Base-by-base conservation (phyloP, 345 rosid species). In the Citrus cavaleriei region DNA sequence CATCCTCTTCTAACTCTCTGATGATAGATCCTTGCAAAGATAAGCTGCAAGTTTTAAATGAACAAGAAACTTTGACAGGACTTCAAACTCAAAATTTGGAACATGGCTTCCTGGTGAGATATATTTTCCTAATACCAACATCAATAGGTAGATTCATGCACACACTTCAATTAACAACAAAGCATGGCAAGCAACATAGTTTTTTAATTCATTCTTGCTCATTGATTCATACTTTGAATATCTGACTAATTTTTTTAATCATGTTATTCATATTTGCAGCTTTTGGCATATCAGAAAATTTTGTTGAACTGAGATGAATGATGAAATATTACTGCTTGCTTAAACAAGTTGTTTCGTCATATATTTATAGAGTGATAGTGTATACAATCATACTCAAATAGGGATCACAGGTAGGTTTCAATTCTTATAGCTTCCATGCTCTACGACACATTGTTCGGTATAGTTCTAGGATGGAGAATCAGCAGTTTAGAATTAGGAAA, bases 41-140 rank as follows among this genome's bases (percentile, higher is more conserved):
- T 46, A 78, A 79, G 77, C 63, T 85, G 84, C 83, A 75, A 78
- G 81, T 77, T 71, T 79, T 87, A 65, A 79, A 83, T 13, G 83
- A 89, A 38, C 78, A 82, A 57, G 90, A 85, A 70, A 85, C 85
- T 65, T n/a, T 89, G 77, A 81, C 79, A 14, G 87, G 82, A 42
- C 81, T 87, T 46, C 59, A 49, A 73, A 73, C 83, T 0, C 70
- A 68, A 61, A 81, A 73, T 67, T 78, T 68, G 75, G 58, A 55
- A 5, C 85, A 73, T 46, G 90, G 87, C 28, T 72, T 75, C 77
- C 77, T 85, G 89, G 92, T 89, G 67, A 85, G 70, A 84, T 86
- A 68, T 78, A 37, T 46, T 14, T 46, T 24, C 59, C 54, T 2
- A 21, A 18, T 61, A 40, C 12, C 34, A 42, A 19, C 78, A 21